Conservation (phyloP, 306 rosid species). For the Quercus robur region DNA sequence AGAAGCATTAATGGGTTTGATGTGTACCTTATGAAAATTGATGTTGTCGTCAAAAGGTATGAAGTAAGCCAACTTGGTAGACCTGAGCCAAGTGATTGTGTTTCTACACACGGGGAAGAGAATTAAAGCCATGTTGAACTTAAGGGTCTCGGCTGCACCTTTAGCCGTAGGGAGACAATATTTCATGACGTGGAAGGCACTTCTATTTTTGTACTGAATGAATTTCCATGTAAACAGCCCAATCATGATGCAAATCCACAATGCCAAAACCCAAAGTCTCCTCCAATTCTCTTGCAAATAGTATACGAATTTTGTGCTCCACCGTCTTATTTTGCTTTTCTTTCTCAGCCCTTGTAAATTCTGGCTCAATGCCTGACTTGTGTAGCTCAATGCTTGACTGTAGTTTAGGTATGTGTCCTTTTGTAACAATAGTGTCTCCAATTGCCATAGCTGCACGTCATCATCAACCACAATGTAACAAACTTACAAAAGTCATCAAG, state of each 20-base stretch:
- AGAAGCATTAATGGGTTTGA: neutral
- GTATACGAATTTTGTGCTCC: slow-evolving; percentile 64
- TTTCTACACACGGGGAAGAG: slow-evolving; percentile 94
- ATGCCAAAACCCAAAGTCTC: slow-evolving; percentile 79
- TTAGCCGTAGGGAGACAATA: slow-evolving; percentile 89
- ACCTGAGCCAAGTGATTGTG: slow-evolving; percentile 90
- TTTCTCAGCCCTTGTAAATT: slow-evolving; percentile 85
- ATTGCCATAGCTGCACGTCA: slow-evolving; percentile 84
- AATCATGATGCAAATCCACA: slow-evolving; percentile 73
- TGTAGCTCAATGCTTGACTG: slow-evolving; percentile 97
- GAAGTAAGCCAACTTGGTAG: slow-evolving; percentile 57
- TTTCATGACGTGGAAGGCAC: slow-evolving; percentile 66
- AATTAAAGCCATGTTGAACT: slow-evolving; percentile 94
- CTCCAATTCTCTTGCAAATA: slow-evolving; percentile 90
- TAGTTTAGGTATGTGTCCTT: slow-evolving; percentile 93
- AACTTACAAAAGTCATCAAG: slow-evolving; percentile 19
- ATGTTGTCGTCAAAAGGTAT: slow-evolving; percentile 97
- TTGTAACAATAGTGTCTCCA: slow-evolving; percentile 91
- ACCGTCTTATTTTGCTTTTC: slow-evolving; percentile 63
- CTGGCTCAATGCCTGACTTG: slow-evolving; percentile 99
- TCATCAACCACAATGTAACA: slow-evolving; percentile 21
- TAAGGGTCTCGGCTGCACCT: slow-evolving; percentile 90
- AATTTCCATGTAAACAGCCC: slow-evolving; percentile 89
- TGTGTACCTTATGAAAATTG: slow-evolving; percentile 92
- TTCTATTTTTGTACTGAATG: slow-evolving; percentile 60